A percentile compares a stretch with the other conserved stretches of the same genome.
Conservation (phyloP, 805 yeast species). For the Saturnispora quitensis region DNA sequence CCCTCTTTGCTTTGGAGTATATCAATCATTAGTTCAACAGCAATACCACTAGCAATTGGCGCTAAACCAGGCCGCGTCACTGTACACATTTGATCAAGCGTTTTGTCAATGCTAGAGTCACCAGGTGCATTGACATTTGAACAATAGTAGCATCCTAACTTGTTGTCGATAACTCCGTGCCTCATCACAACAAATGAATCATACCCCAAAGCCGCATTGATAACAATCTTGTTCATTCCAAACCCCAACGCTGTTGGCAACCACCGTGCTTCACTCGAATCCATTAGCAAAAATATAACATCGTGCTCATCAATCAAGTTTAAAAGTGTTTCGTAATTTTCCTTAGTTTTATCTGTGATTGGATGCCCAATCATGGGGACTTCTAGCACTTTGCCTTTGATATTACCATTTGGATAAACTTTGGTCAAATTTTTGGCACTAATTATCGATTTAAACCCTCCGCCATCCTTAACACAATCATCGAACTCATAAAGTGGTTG, state of each 20-base stretch:
- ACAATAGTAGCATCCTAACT: conserved; percentile 88
- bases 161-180: conserved; percentile 50
- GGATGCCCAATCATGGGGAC: conserved; percentile 98
- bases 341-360: conserved; percentile 40
- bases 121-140: conserved; percentile 92
- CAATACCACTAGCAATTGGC: conserved; percentile 72
- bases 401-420: conserved; percentile 70
- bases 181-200: conserved; percentile 91
- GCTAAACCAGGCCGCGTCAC: conserved; percentile 98
- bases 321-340: conserved; percentile 44
- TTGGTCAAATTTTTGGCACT: conserved; percentile 68
- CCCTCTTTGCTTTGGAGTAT: conserved; percentile 27
- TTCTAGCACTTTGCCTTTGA: conserved; percentile 56
- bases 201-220: conserved; percentile 92
- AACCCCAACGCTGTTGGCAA: conserved; percentile 81
- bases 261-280: conserved; percentile 95
- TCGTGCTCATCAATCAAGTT: conserved; percentile 60
- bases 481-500: conserved; percentile 78
- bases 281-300: conserved; percentile 74
- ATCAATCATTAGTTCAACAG: conserved; percentile 75
- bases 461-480: conserved; percentile 66
- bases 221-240: conserved; percentile 58
- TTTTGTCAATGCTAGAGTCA: conserved; percentile 78
- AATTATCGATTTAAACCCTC: conserved; percentile 61
- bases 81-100: conserved; percentile 97